These are phyloP conservation scores for Melocanna baccifera DNA, from an alignment of 176 grass and related monocot genomes.

Conservation along the genomic window DNA sequence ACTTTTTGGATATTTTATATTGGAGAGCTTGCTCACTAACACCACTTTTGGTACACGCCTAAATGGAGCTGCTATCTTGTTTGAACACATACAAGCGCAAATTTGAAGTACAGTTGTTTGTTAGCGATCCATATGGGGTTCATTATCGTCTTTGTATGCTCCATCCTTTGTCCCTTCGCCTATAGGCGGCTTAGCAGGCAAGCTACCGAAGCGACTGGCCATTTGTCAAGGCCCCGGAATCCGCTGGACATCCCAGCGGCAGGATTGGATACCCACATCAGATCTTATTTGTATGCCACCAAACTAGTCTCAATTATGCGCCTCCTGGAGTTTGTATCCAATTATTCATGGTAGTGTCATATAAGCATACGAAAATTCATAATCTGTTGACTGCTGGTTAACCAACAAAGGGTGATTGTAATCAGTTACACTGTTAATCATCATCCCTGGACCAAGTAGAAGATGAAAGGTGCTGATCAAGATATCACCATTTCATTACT, in stretches of 20 bases:
- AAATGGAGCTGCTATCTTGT: background rate
- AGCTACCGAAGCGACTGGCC: too few species aligned
- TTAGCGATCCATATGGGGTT: background rate
- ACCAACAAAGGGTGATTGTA: background rate
- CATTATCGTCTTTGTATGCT: too few species aligned
- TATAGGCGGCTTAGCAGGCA: too few species aligned
- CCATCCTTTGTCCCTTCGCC: too few species aligned
- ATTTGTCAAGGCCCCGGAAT: too few species aligned
- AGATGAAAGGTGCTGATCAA: background rate
- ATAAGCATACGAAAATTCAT: conserved; percentile 9
- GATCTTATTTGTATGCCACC: background rate
- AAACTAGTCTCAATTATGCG: background rate
- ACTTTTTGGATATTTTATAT: background rate
- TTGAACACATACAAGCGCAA: background rate
- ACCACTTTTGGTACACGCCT: background rate
- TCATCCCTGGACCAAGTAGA: conserved; percentile 9
- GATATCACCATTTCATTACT: background rate
- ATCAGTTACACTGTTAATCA: background rate
- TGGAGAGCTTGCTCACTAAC: background rate
- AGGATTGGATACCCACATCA: too few species aligned
- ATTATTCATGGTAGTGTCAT: background rate
- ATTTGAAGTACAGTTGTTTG: background rate
- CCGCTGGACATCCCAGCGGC: too few species aligned
- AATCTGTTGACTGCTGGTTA: conserved; percentile 3
- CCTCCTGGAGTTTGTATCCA: background rate